Evolutionary conservation across 2,329 filamentous ascomycete species (phyloP).

Genomic region (Aspergillus ruber): DNA sequence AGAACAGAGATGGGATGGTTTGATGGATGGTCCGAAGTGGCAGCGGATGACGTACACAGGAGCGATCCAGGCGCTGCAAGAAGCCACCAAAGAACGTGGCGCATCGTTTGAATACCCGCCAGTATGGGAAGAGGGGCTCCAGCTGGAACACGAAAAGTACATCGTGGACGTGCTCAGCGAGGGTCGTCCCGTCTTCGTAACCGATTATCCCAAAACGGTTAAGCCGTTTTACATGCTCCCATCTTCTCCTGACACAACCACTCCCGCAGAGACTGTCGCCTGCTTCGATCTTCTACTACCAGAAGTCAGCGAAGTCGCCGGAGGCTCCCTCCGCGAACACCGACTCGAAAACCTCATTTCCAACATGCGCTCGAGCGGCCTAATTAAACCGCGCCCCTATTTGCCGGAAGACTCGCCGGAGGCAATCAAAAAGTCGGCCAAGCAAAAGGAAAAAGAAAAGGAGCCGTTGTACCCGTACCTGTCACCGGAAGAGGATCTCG

Average conservation of each 20-base stretch:
- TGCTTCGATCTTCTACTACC: slow-evolving; percentile 89
- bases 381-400: slow-evolving; percentile 38
- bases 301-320: slow-evolving; percentile 77
- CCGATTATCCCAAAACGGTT: slow-evolving; percentile 77
- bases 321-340: slow-evolving; percentile 85
- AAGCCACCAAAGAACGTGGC: slow-evolving; percentile 46
- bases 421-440: slow-evolving; percentile 5
- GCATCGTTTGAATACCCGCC: slow-evolving; percentile 61
- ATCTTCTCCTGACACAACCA: slow-evolving; percentile 25
- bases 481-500: slow-evolving; percentile 33
- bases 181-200: slow-evolving; percentile 75
- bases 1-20: slow-evolving; percentile 63
- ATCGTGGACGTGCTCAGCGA: slow-evolving; percentile 63
- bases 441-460: slow-evolving; percentile 10
- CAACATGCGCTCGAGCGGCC: slow-evolving; percentile 64
- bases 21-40: slow-evolving; percentile 57
- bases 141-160: slow-evolving; percentile 88
- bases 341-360: slow-evolving; percentile 59
- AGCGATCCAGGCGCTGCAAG: slow-evolving; percentile 63
- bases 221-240: slow-evolving; percentile 90
- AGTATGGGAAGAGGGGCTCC: slow-evolving; percentile 66
- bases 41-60: slow-evolving; percentile 75
- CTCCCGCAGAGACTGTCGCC: slow-evolving; percentile 57
- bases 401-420: background rate
- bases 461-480: slow-evolving; percentile 31